phyloP scores from a whole-genome alignment of 306 rosid species.

The Glycine tomentella region DNA sequence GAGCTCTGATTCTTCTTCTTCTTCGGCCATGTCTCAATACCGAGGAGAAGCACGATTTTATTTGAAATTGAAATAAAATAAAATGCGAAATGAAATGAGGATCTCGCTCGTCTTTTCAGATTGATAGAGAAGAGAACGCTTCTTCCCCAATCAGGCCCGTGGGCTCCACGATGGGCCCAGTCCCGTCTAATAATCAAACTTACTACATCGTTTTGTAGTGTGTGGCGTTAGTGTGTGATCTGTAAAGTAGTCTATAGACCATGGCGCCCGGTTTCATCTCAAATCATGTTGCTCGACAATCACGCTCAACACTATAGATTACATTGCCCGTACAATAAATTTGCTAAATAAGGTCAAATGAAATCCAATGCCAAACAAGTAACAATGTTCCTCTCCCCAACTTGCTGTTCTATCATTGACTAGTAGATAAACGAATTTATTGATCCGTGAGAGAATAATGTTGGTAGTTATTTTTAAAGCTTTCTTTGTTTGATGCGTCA shows the following conservation, averaged over 20 bases:
- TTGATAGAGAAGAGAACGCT: not conserved
- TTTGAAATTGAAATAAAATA: not conserved
- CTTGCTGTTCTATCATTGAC: no score
- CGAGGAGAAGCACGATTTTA: conserved; percentile 13
- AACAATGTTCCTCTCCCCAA: not conserved
- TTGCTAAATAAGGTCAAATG: not conserved
- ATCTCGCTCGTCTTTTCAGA: conserved; percentile 21
- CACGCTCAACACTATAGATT: conserved; percentile 29
- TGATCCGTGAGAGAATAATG: not conserved
- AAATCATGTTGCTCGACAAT: conserved; percentile 54
- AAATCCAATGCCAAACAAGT: not conserved
- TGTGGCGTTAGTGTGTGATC: conserved; percentile 43
- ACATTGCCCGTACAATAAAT: not conserved
- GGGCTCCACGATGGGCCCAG: conserved; percentile 54
- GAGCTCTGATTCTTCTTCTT: conserved; percentile 87
- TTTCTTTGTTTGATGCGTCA: not conserved
- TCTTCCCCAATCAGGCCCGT: conserved; percentile 47
- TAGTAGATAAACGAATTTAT: not conserved
- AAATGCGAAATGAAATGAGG: not conserved
- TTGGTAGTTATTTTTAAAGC: not conserved
- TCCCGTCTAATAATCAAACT: conserved; percentile 24
- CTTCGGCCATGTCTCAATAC: conserved; percentile 69
- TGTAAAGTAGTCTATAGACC: conserved; percentile 57
- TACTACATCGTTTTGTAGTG: conserved; percentile 45
- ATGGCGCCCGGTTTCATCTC: conserved; percentile 11